Evolutionary conservation across 352 stramenopile genomes (phyloP).

Genomic region (Aphanomyces cochlioides): DNA sequence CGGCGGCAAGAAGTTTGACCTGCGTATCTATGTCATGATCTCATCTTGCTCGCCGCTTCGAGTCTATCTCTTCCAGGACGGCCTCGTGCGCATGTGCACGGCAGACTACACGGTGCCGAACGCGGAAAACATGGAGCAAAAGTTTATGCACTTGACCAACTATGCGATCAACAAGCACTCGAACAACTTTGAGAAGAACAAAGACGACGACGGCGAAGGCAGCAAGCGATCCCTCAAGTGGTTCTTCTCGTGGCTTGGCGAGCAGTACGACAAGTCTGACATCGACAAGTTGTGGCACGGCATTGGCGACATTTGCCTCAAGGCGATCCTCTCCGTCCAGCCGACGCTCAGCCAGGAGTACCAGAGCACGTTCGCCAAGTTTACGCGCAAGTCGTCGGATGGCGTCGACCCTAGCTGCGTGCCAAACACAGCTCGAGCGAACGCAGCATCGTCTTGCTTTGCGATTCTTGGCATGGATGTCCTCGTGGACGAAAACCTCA

Average conservation of each 20-base stretch:
- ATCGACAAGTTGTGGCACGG: slow-evolving; percentile 85
- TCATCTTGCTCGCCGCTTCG: slow-evolving; percentile 81
- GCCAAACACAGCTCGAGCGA: not conserved
- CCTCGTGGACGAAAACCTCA: slow-evolving; percentile 92
- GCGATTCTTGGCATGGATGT: slow-evolving; percentile 96
- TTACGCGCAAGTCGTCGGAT: slow-evolving; percentile 39
- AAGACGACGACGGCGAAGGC: slow-evolving; percentile 62
- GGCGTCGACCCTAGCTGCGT: not conserved
- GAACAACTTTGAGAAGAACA: slow-evolving; percentile 84
- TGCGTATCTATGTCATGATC: slow-evolving; percentile 90
- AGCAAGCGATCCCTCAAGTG: slow-evolving; percentile 88
- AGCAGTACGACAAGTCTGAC: slow-evolving; percentile 52
- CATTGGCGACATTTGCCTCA: slow-evolving; percentile 93
- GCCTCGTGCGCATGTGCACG: slow-evolving; percentile 87
- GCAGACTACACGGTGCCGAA: slow-evolving; percentile 84
- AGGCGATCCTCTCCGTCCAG: slow-evolving; percentile 91
- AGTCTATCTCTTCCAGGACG: slow-evolving; percentile 90
- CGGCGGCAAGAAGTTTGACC: slow-evolving; percentile 90
- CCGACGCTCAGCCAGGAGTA: slow-evolving; percentile 92
- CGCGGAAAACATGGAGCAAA: slow-evolving; percentile 74
- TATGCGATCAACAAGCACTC: slow-evolving; percentile 90
- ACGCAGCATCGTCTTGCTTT: slow-evolving; percentile 43
- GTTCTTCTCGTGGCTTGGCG: slow-evolving; percentile 89
- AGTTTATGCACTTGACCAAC: slow-evolving; percentile 92
- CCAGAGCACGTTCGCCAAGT: slow-evolving; percentile 79